Base-by-base conservation (phyloP, 176 grass and related monocot species). In the Rhynchospora breviuscula region DNA sequence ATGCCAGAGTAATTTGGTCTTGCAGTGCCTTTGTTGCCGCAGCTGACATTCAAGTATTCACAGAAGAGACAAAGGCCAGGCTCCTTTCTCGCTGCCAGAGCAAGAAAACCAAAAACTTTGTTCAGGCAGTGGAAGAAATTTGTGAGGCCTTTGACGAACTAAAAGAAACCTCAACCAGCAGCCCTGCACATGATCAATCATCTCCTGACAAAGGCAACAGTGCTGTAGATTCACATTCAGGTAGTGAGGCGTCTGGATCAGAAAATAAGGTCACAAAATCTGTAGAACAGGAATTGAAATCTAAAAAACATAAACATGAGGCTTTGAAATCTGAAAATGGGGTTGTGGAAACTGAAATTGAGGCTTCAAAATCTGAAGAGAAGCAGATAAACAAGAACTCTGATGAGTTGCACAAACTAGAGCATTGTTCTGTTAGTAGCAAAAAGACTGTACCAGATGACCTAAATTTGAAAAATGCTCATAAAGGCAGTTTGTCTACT, bases 41-140 rank as follows among this genome's bases (percentile, higher is more conserved):
- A 67, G 86, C 85, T 81, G 96, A 99, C 89, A 94, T 99, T 87
- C 85, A 90, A 51, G 84, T 85, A 89, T 99, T 99, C 79, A 93
- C 88, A 33, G 86, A 95, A 67, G 84, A 99, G 31, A 86, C 67
- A 82, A 99, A 92, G 67, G 80, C 26, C 85, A 89, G 90, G 66
- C 64, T 95, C 40, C 77, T 85, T 82, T 79, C 83, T 83, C 89
- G 90, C 76, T 86, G 90, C 74, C 83, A 87, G 57, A 86, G 79
- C 77, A 95, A 99, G 79, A 91, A 51, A 86, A 64, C 60, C 4
- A 86, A 91, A 72, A 11, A 70, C 82, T 93, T 93, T 88, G 85
- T 79, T 81, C 86, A 84, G 59, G 96, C 96, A 70, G 91, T 99
- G 52, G 86, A 88, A 66, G 88, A 95, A 87, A 99, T 99, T 69